A percentile compares a stretch with the other conserved stretches of the same genome.
Evolutionary conservation across 2,329 filamentous ascomycete genomes (phyloP).

Genomic region (Alternaria longipes): DNA sequence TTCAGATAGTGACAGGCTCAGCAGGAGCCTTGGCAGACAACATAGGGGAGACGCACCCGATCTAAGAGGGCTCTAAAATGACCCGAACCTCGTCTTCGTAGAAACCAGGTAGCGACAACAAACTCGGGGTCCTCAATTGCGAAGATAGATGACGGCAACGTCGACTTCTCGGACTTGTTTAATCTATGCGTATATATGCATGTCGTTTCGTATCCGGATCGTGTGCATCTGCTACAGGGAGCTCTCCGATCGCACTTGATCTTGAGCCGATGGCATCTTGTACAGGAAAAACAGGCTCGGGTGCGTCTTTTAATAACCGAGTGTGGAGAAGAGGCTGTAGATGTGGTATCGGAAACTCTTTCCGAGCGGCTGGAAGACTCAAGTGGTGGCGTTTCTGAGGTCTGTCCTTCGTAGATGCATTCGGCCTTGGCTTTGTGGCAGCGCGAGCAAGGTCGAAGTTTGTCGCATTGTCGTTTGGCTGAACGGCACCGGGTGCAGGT

Average conservation of each 20-base stretch:
- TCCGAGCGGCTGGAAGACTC: not conserved
- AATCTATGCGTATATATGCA: constrained; percentile 29
- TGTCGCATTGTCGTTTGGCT: constrained; percentile 31
- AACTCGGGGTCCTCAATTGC: constrained; percentile 26
- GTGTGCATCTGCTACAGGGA: constrained; percentile 30
- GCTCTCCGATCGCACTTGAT: constrained; percentile 32
- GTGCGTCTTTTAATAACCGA: not conserved
- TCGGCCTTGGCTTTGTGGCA: constrained; percentile 17
- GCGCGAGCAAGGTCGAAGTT: constrained; percentile 26
- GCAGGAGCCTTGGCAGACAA: not conserved
- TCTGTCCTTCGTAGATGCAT: constrained; percentile 17
- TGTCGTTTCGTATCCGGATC: constrained; percentile 17
- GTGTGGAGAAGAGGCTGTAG: not conserved
- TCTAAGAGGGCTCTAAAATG: constrained; percentile 25
- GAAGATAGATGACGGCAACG: constrained; percentile 10
- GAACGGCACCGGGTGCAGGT: constrained; percentile 30
- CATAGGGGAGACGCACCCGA: not conserved
- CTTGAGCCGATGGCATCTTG: constrained; percentile 34
- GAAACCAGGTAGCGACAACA: constrained; percentile 31
- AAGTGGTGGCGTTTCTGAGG: not conserved
- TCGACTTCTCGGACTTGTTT: not conserved
- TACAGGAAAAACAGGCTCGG: constrained; percentile 32
- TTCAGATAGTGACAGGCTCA: too few species aligned
- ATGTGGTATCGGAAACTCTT: not conserved
- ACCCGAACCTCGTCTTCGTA: constrained; percentile 27